Conservation (phyloP, 2,329 filamentous ascomycete genomes). For the Cordyceps javanica region DNA sequence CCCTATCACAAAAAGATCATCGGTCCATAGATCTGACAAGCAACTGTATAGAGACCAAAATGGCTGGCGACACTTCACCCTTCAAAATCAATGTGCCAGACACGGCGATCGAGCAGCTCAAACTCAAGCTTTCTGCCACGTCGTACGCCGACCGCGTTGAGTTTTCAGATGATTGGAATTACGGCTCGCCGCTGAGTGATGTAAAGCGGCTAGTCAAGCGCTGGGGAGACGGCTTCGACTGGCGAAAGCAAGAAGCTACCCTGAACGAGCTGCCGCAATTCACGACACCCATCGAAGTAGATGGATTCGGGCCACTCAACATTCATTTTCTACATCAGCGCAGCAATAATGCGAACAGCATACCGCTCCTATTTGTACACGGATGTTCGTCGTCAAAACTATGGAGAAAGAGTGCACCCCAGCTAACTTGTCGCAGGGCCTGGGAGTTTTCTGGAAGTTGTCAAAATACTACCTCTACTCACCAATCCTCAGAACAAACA, state of each 20-base stretch:
- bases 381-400: slow-evolving; percentile 39
- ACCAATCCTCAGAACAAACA: slow-evolving; percentile 25
- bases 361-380: slow-evolving; percentile 61
- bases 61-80: slow-evolving; percentile 21
- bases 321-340: slow-evolving; percentile 60
- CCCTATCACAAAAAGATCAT: too few relatives aligned
- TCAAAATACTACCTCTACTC: slow-evolving; percentile 51
- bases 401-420: neutral
- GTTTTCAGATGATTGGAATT: slow-evolving; percentile 29
- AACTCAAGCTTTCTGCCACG: slow-evolving; percentile 25
- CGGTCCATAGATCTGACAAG: neutral
- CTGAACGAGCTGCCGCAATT: slow-evolving; percentile 57
- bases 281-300: slow-evolving; percentile 42
- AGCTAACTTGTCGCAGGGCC: slow-evolving; percentile 38
- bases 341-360: slow-evolving; percentile 43
- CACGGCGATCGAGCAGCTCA: slow-evolving; percentile 22
- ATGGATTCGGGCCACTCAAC: slow-evolving; percentile 52
- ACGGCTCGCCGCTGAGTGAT: slow-evolving; percentile 27
- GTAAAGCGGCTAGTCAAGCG: slow-evolving; percentile 29
- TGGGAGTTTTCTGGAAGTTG: slow-evolving; percentile 61
- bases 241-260: slow-evolving; percentile 51
- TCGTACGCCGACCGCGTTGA: slow-evolving; percentile 25
- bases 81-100: slow-evolving; percentile 31
- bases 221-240: slow-evolving; percentile 50
- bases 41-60: neutral